Conservation (phyloP, 139 green algal genomes). For the Edaphochlamys debaryana region DNA sequence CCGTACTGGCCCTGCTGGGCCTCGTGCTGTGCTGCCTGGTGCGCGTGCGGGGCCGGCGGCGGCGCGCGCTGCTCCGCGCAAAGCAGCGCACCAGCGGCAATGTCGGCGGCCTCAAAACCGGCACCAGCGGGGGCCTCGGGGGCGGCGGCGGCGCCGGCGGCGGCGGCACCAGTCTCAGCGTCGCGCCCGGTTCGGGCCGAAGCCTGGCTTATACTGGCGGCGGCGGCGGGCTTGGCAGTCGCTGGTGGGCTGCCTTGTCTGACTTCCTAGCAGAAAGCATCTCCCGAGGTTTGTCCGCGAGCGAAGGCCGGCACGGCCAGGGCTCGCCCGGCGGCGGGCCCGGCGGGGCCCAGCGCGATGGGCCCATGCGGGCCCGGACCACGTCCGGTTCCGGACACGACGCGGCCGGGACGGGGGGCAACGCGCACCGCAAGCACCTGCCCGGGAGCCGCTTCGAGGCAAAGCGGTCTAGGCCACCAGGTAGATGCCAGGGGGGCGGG, state of each 20-base stretch:
- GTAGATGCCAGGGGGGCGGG: not conserved
- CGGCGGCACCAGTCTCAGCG: too few species aligned
- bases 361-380: too few species aligned
- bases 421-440: not conserved
- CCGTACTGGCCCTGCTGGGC: not conserved
- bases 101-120: not conserved
- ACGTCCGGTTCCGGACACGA: not conserved
- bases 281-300: too few species aligned
- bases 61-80: not conserved
- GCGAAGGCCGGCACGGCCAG: too few species aligned
- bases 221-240: too few species aligned
- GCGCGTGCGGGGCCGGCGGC: not conserved
- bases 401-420: not conserved
- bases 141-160: too few species aligned
- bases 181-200: too few species aligned
- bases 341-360: too few species aligned
- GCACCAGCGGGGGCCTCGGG: too few species aligned
- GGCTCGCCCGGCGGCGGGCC: too few species aligned
- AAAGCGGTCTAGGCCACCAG: conserved; percentile 7
- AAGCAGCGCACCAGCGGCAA: not conserved
- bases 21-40: not conserved
- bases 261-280: not conserved
- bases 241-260: too few species aligned
- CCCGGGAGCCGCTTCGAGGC: conserved; percentile 1
- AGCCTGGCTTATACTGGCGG: too few species aligned